Percentiles rank a stretch among this genome's conserved stretches.
Evolutionary conservation across 164 flowering plant genomes (phyloP).

Genomic region (Sextonia rubra): DNA sequence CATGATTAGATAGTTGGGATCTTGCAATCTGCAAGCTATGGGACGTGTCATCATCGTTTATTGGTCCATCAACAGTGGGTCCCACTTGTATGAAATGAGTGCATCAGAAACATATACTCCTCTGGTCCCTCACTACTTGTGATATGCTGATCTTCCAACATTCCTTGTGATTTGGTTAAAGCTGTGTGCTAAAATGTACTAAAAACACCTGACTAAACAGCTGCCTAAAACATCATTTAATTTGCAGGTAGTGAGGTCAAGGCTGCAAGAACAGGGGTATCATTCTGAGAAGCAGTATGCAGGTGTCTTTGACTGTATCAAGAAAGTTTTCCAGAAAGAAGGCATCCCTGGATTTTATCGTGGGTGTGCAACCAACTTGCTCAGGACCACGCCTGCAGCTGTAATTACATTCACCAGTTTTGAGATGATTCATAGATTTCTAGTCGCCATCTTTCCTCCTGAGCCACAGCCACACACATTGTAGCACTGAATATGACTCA

Average conservation of each 20-base stretch:
- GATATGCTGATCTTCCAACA: no score
- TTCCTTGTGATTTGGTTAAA: background rate
- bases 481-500: slow-evolving; percentile 13
- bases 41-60: no score
- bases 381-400: slow-evolving; percentile 94
- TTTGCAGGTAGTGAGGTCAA: slow-evolving; percentile 79
- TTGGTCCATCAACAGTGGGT: no score
- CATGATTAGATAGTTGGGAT: no score
- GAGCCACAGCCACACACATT: slow-evolving; percentile 55
- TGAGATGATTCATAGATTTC: slow-evolving; percentile 89
- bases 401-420: slow-evolving; percentile 97
- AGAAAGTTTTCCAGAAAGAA: slow-evolving; percentile 66
- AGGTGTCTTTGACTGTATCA: slow-evolving; percentile 76
- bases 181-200: background rate
- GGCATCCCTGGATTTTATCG: slow-evolving; percentile 90
- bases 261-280: slow-evolving; percentile 95
- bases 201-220: background rate
- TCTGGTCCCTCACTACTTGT: no score
- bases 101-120: no score
- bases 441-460: slow-evolving; percentile 42
- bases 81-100: no score
- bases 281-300: slow-evolving; percentile 78
- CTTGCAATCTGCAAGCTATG: no score
- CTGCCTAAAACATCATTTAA: background rate
- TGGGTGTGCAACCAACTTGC: slow-evolving; percentile 89